Base-by-base conservation (phyloP, 1,284 basidiomycete genomes). In the Ustilago trichophora region DNA sequence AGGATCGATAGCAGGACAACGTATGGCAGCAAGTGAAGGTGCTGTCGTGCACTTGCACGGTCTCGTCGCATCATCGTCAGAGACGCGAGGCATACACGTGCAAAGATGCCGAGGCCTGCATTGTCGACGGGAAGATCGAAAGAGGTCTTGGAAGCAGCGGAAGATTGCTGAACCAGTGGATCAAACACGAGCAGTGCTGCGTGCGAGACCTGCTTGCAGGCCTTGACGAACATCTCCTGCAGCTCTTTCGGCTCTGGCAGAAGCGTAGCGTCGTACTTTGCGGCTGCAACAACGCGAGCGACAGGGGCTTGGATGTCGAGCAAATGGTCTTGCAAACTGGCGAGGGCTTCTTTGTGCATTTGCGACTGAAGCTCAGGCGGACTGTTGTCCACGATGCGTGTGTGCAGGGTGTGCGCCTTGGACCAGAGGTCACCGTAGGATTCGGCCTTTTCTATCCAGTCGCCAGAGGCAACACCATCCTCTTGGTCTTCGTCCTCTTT, bases 31-130 rank as follows among this genome's bases (percentile, higher is more conserved):
- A 86, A 87, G 88, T 91, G 74, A 0, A 87, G 62, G 53, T 89
- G 86, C 11, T 82, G 82, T 36, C 85, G 86, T 1, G 89, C 88
- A 2, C 87, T 72, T 5, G 84, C 83, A 15, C 91, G 87, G 73
- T 93, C 87, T 3, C 86, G 84, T 1, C 84, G 78, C 27, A 92
- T 83, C 26, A 88, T 79, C 2, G 86, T 83, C 3, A 92, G 82
- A 11, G 91, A 82, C 0, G 88, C 88, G 35, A 84, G 82, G 11
- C 88, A 85, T 1, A 86, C 82, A 9, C 93, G 87, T 0, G 88
- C 87, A 71, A 91, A 92, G 4, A 85, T 72, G 0, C 86, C 85
- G 32, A 87, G 86, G 0, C 88, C 88, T 16, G 83, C 82, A 0
- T 62, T 59, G 69, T 91, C 87, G 46, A 62, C 18, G 4, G 53